Evolutionary conservation across 805 yeast species (phyloP), one percentile per base, ranked within the genome.

Genomic region (Wickerhamiella nectarea): DNA sequence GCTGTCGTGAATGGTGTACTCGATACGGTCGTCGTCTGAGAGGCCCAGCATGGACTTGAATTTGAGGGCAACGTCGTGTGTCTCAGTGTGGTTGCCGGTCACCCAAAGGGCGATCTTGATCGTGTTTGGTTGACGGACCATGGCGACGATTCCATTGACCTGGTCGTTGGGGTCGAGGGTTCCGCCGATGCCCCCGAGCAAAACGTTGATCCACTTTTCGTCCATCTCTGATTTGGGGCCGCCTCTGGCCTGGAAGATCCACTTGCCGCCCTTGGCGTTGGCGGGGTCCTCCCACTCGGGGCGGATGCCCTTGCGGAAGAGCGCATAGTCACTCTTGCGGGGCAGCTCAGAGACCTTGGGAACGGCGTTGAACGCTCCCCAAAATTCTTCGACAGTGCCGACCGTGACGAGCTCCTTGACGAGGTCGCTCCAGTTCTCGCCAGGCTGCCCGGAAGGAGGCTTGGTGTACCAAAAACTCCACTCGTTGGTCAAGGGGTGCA

Each of bases 381-480:
- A 91, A 69, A 91, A 91, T 64, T 89, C 96, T 69, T 91, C 98
- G 42, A 91, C 97, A n/a, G 95, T 77, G 44, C 78, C 74, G 56
- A 91, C 85, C 19, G 93, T 76, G 54, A 86, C 89, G 41, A 91
- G 93, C 46, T 95, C 93, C 68, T 86, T 86, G 59, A 91, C 72
- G 52, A 86, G 72, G 58, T 87, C 94, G 44, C 84, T 74, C 97
- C 97, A 89, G 56, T 84, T 76, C 66, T 85, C 94, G 52, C 69
- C 68, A 28, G 51, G 48, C 52, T 69, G 71, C 58, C 78, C 81
- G 48, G 77, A 75, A 48, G 84, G 78, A 49, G 98, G 97, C 69
- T 86, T 86, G 48, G 94, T 83, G 72, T 85, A 91, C 98, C 98
- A 89, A 59, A 89, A 74, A 18, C 97, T 85, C 96, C 95, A 89